These are phyloP conservation scores for Leishmania major DNA, from an alignment of 208 protist species.

Conservation along the genomic window DNA sequence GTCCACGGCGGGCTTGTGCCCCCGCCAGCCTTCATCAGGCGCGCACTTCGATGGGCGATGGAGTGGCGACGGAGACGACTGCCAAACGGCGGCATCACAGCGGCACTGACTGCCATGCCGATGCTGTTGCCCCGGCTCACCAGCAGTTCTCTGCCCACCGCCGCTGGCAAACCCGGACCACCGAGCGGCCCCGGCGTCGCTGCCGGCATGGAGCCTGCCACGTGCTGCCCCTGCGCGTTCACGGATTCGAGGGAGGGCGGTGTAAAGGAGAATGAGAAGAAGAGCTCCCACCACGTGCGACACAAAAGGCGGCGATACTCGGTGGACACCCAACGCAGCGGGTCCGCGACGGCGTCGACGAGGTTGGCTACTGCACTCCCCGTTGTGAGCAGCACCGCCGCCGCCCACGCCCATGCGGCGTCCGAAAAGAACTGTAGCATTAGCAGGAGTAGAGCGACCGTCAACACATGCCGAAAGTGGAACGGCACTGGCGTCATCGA, in stretches of 20 bases:
- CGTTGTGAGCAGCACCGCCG: constrained; percentile 6
- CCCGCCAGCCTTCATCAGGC: background rate
- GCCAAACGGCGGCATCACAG: background rate
- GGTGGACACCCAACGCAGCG: constrained; percentile 14
- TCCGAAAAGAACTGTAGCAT: background rate
- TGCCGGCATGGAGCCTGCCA: constrained; percentile 1
- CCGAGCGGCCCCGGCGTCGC: background rate
- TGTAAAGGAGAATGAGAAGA: constrained; percentile 17
- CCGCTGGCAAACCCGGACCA: background rate
- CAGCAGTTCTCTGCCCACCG: background rate
- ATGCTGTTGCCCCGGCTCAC: background rate
- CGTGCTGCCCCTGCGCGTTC: constrained; percentile 13
- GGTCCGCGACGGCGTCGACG: constrained; percentile 1
- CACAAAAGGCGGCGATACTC: constrained; percentile 21
- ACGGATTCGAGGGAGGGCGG: constrained; percentile 16
- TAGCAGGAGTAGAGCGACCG: background rate
- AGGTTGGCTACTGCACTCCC: constrained; percentile 14
- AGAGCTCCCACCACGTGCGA: constrained; percentile 24
- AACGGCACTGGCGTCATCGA: background rate
- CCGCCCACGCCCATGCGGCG: constrained; percentile 20
- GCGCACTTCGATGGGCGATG: background rate
- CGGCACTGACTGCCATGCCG: background rate
- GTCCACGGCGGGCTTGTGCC: background rate
- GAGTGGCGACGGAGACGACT: background rate
- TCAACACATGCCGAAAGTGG: constrained; percentile 1